These are phyloP conservation scores for Colletotrichum sp. DNA, from an alignment of 2,329 filamentous ascomycete genomes.

Conservation along the genomic window DNA sequence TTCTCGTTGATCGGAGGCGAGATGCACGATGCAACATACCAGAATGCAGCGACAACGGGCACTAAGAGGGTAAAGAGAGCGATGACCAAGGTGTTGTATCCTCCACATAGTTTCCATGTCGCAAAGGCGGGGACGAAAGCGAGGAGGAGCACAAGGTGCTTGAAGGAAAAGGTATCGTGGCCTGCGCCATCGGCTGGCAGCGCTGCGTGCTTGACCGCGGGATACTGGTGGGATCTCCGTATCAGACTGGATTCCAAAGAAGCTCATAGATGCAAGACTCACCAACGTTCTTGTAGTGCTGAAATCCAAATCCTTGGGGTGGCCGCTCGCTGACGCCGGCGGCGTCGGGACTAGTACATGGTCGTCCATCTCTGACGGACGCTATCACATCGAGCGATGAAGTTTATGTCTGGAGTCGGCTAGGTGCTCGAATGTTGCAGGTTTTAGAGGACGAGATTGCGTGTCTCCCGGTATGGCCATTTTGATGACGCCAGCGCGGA, in stretches of 20 bases:
- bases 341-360: neutral
- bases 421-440: too few species aligned
- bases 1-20: constrained; percentile 86
- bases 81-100: constrained; percentile 81
- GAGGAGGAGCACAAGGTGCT: constrained; percentile 69
- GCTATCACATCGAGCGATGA: too few species aligned
- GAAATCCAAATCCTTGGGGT: neutral
- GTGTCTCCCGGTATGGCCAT: too few species aligned
- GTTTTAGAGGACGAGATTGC: too few species aligned
- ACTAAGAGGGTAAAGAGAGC: constrained; percentile 68
- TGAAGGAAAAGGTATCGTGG: constrained; percentile 79
- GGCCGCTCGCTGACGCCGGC: neutral
- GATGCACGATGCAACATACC: constrained; percentile 74
- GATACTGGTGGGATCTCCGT: constrained; percentile 58
- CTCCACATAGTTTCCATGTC: constrained; percentile 78
- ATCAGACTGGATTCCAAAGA: too few species aligned
- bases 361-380: neutral
- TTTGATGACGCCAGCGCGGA: too few species aligned
- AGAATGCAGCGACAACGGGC: constrained; percentile 77
- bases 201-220: constrained; percentile 84
- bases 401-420: too few species aligned
- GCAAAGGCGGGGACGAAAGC: constrained; percentile 73
- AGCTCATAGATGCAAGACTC: too few species aligned
- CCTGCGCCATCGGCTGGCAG: constrained; percentile 81
- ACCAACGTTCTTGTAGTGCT: neutral